Evolutionary conservation across 345 rosid species (phyloP), one percentile per base, ranked within the genome.

Genomic region (Camelina sativa): DNA sequence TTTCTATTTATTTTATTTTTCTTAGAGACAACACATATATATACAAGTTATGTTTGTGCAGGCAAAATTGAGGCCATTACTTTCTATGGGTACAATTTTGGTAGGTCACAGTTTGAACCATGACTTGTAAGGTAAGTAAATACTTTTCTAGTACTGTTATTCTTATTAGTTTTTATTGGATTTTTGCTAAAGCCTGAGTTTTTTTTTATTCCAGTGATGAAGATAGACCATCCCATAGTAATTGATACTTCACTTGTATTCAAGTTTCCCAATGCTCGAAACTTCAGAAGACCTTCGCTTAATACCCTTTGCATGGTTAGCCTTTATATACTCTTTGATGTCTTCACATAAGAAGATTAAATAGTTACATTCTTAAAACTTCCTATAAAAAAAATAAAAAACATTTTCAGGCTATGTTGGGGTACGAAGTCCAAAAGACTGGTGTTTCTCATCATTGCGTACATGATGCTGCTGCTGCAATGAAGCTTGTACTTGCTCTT

Each of bases 391-490:
- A 43, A 4, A 1, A 12, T 41, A 10, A 40, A 61, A 7, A 32
- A 32, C 7, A 32, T 65, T 76, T 76, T 38, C 89, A 90, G 96
- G 65, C 80, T 46, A 72, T 88, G 43, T 79, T 93, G 77, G 90
- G 91, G 32, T 86, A 83, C 54, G 88, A 89, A 76, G 80, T 93
- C 59, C 85, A 90, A 73, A 76, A 85, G 79, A 37, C 66, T 12
- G 92, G 90, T 5, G 84, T 89, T 66, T 84, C 96, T 2, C 97
- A 93, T 76, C 80, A 88, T 61, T 91, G 96, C 78, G 52, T 84
- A 19, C 89, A 91, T 38, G 98, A 93, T 78, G 97, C 96, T 34
- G 11, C 78, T 43, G 96, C 97, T 73, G 91, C 96, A 30, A 91
- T 93, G 98, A 88, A 81, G 71, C 84, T 93, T 65, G 88, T 80